Percentiles rank a stretch among this genome's conserved stretches.
phyloP scores from a whole-genome alignment of 129 eudicot species.

The Pittosporum tobira region DNA sequence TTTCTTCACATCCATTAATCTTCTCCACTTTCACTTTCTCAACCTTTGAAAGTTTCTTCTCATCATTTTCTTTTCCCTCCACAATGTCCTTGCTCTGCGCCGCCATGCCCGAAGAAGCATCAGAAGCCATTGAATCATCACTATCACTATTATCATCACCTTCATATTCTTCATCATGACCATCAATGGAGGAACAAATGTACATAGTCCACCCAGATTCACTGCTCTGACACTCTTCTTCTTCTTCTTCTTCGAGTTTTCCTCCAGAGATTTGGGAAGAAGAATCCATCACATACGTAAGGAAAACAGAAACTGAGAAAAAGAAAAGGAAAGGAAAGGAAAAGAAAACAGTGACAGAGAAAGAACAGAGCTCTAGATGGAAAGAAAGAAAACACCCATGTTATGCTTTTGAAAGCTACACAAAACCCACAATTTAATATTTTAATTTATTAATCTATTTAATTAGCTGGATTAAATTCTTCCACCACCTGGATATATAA shows the following conservation, averaged over 20 bases:
- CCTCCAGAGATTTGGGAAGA: slow-evolving; percentile 42
- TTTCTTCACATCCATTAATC: slow-evolving; percentile 17
- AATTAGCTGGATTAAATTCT: slow-evolving; percentile 24
- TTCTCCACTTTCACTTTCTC: slow-evolving; percentile 31
- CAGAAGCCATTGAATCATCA: slow-evolving; percentile 88
- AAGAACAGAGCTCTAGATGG: slow-evolving; percentile 8
- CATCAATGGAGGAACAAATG: slow-evolving; percentile 39
- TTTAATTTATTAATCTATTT: slow-evolving; percentile 7
- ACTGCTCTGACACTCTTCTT: slow-evolving; percentile 48
- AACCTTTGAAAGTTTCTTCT: slow-evolving; percentile 13
- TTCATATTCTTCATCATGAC: slow-evolving; percentile 16
- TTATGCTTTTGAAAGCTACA: slow-evolving; percentile 16
- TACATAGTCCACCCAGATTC: slow-evolving; percentile 70
- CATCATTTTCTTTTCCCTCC: slow-evolving; percentile 5
- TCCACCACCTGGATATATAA: slow-evolving; percentile 42
- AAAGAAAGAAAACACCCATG: slow-evolving; percentile 41
- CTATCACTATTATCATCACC: slow-evolving; percentile 28
- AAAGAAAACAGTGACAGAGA: slow-evolving; percentile 9
- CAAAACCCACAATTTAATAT: slow-evolving; percentile 4
- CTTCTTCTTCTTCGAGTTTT: too few relatives aligned
- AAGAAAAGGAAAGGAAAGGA: not conserved
- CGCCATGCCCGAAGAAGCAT: slow-evolving; percentile 77
- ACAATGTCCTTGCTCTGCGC: slow-evolving; percentile 3
- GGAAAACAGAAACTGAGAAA: too few relatives aligned
- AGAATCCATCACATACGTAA: slow-evolving; percentile 35